A percentile compares a stretch with the other conserved stretches of the same genome.
Evolutionary conservation across 2,329 filamentous ascomycete genomes (phyloP).

Genomic region (Ascochyta fabae): DNA sequence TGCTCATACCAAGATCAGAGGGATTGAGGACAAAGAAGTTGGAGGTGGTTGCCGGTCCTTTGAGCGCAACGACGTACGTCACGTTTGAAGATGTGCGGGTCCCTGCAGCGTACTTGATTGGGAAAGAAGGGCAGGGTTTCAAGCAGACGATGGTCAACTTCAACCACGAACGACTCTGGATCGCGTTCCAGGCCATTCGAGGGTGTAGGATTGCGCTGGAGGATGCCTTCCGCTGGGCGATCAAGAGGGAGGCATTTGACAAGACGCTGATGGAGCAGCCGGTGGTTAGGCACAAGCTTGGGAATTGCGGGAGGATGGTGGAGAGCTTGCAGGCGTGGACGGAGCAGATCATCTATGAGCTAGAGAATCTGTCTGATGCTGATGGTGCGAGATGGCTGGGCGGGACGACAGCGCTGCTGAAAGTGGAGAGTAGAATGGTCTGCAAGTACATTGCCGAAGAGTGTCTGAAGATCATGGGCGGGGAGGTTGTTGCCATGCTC

Average conservation of each 20-base stretch:
- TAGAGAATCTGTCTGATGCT: conserved; percentile 27
- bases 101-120: conserved; percentile 38
- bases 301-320: conserved; percentile 38
- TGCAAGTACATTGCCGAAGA: conserved; percentile 37
- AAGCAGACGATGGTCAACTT: conserved; percentile 44
- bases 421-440: conserved; percentile 35
- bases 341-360: conserved; percentile 38
- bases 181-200: conserved; percentile 39
- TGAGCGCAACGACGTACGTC: conserved; percentile 37
- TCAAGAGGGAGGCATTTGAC: conserved; percentile 42
- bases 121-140: conserved; percentile 39
- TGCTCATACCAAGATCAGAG: conserved; percentile 37
- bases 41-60: conserved; percentile 30
- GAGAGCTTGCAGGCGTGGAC: conserved; percentile 40
- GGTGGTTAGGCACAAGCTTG: conserved; percentile 42
- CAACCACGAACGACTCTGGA: conserved; percentile 45
- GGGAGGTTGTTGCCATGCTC: conserved; percentile 11
- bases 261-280: conserved; percentile 43
- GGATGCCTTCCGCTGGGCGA: conserved; percentile 39
- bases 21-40: conserved; percentile 33
- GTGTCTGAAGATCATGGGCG: conserved; percentile 36
- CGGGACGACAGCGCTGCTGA: conserved; percentile 34
- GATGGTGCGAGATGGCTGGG: conserved; percentile 31
- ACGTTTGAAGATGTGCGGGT: conserved; percentile 45
- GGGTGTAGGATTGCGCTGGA: conserved; percentile 37